These are phyloP conservation scores for Fraxinus baroniana DNA, from an alignment of 305 asterid species.

Conservation along the genomic window DNA sequence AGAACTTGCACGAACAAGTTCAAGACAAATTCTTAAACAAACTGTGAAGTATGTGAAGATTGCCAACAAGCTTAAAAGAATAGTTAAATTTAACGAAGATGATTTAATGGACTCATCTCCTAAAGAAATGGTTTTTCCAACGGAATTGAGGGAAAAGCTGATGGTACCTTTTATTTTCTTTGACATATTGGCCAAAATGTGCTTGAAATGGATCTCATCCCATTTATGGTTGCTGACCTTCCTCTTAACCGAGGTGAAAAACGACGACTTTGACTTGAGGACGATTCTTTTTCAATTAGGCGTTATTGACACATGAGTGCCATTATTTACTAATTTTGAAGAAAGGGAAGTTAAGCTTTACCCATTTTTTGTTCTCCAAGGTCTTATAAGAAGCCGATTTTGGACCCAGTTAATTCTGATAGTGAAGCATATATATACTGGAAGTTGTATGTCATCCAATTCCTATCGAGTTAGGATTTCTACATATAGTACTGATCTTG, in stretches of 20 bases:
- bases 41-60: not conserved
- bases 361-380: not conserved
- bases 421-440: not conserved
- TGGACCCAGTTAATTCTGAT: not conserved
- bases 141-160: not conserved
- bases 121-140: not conserved
- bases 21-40: not conserved
- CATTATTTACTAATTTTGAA: not conserved
- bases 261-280: not conserved
- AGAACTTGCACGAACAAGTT: slow-evolving; percentile 5
- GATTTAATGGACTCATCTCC: not conserved
- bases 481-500: not conserved
- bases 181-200: not conserved
- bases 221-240: not conserved
- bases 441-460: not conserved
- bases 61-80: not conserved
- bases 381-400: not conserved
- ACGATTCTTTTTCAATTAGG: not conserved
- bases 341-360: not conserved
- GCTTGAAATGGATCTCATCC: not conserved
- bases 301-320: not conserved
- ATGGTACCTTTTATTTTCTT: not conserved
- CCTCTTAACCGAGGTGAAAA: not conserved
- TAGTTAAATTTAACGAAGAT: not conserved
- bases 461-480: not conserved